These are phyloP conservation scores for Peronospora belbahrii DNA, from an alignment of 352 stramenopile genomes.

Conservation along the genomic window DNA sequence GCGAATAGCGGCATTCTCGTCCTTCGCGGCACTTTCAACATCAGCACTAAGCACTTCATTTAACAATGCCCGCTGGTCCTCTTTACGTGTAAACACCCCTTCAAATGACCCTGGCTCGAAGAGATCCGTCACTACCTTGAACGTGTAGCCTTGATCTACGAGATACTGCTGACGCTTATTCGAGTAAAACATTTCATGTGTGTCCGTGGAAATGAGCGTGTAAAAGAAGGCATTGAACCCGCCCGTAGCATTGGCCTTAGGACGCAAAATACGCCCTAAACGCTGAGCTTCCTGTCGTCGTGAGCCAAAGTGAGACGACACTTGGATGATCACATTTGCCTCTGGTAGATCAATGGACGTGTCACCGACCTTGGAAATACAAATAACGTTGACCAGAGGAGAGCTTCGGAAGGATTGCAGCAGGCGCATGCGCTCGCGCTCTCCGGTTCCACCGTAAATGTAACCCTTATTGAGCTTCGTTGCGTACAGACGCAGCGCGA, in stretches of 20 bases:
- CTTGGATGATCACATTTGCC: conserved; percentile 99
- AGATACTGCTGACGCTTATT: conserved; percentile 99
- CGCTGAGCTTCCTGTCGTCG: conserved; percentile 98
- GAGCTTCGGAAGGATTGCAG: conserved; percentile 83
- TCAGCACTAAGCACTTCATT: conserved; percentile 78
- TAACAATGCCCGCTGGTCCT: conserved; percentile 64
- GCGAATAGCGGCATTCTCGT: conserved; percentile 77
- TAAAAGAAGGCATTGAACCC: conserved; percentile 99
- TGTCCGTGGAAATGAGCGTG: conserved; percentile 98
- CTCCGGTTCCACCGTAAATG: conserved; percentile 96
- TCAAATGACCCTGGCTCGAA: conserved; percentile 75
- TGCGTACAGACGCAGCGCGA: conserved; percentile 92
- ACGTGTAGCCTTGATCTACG: conserved; percentile 99
- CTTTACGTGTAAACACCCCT: conserved; percentile 75
- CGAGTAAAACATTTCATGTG: conserved; percentile 99
- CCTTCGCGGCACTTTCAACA: conserved; percentile 71
- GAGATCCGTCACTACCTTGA: conserved; percentile 97
- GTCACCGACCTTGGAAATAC: conserved; percentile 94
- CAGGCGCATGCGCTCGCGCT: conserved; percentile 85
- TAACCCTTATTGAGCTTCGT: conserved; percentile 86
- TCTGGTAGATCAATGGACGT: conserved; percentile 99
- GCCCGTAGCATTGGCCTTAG: conserved; percentile 92
- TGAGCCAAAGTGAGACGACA: conserved; percentile 97
- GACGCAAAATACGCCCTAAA: conserved; percentile 97
- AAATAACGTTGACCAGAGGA: conserved; percentile 84